A percentile compares a stretch with the other conserved stretches of the same genome.
These are phyloP conservation scores for Oropetium thomaeum DNA, from an alignment of 176 grass and related monocot species.

Conservation along the genomic window DNA sequence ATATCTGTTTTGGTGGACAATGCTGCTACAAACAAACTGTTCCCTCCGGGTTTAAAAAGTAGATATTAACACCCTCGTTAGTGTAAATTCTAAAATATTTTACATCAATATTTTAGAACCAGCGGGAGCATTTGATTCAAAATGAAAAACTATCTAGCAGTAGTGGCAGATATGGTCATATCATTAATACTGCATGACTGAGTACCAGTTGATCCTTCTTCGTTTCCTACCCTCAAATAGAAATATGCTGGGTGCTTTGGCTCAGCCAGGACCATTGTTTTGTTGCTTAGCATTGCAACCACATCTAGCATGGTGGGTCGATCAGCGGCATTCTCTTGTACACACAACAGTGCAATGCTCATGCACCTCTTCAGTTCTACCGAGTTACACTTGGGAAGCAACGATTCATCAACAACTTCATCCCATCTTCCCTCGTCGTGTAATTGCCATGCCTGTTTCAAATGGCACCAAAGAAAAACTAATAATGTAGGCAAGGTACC, in stretches of 20 bases:
- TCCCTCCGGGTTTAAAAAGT: no score
- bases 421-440: constrained; percentile 15
- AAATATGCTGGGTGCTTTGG: constrained; percentile 23
- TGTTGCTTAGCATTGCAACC: constrained; percentile 18
- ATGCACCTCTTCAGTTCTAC: constrained; percentile 3
- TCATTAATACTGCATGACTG: constrained; percentile 4
- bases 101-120: no score
- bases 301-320: constrained; percentile 29
- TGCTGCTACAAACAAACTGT: no score
- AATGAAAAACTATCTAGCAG: neutral
- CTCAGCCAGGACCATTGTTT: neutral
- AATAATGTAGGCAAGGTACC: neutral
- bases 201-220: neutral
- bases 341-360: constrained; percentile 23
- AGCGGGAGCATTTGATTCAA: no score
- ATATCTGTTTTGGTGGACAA: no score
- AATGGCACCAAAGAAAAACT: neutral
- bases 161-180: neutral
- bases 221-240: constrained; percentile 24
- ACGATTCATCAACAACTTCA: constrained; percentile 1
- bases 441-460: constrained; percentile 22
- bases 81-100: no score
- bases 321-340: constrained; percentile 23
- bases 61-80: no score
- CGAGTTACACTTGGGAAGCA: neutral